These are phyloP conservation scores for Penicillium goetzii DNA, from an alignment of 495 filamentous ascomycete species.

Conservation along the genomic window DNA sequence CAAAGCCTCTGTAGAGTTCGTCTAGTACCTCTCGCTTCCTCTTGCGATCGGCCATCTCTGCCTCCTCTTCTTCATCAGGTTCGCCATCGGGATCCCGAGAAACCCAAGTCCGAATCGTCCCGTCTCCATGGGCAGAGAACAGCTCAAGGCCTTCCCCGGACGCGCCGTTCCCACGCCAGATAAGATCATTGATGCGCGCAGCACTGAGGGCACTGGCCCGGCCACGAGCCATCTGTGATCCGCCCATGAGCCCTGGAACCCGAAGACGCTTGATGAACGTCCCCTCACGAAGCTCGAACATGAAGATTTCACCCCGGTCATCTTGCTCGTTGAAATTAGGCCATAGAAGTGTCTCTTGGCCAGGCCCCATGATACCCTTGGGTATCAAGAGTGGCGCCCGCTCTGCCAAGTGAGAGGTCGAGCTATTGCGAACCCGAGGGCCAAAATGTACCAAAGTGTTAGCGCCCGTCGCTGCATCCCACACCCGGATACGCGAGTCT, in stretches of 20 bases:
- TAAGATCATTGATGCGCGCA: constrained; percentile 67
- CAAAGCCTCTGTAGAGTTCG: constrained; percentile 50
- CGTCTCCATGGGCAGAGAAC: constrained; percentile 58
- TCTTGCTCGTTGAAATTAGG: constrained; percentile 70
- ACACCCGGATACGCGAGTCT: constrained; percentile 80
- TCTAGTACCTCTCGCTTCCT: constrained; percentile 55
- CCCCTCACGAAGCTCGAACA: constrained; percentile 75
- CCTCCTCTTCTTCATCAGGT: constrained; percentile 49
- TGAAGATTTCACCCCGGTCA: constrained; percentile 63
- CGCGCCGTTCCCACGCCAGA: constrained; percentile 64
- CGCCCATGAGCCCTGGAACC: constrained; percentile 58
- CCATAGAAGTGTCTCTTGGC: constrained; percentile 70
- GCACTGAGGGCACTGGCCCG: constrained; percentile 45
- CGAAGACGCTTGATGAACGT: constrained; percentile 69
- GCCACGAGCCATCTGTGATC: constrained; percentile 35
- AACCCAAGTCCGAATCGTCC: constrained; percentile 55
- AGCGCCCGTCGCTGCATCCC: constrained; percentile 76
- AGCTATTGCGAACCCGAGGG: constrained; percentile 69
- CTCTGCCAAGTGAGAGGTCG: constrained; percentile 59
- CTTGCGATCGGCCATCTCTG: constrained; percentile 46
- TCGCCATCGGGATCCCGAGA: constrained; percentile 60
- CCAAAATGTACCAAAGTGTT: constrained; percentile 87
- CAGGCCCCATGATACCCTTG: constrained; percentile 47
- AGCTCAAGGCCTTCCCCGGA: constrained; percentile 51
- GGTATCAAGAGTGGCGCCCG: constrained; percentile 66